Base-by-base conservation (phyloP, 78 protist species). In the Anaeramoeba flamelloides region DNA sequence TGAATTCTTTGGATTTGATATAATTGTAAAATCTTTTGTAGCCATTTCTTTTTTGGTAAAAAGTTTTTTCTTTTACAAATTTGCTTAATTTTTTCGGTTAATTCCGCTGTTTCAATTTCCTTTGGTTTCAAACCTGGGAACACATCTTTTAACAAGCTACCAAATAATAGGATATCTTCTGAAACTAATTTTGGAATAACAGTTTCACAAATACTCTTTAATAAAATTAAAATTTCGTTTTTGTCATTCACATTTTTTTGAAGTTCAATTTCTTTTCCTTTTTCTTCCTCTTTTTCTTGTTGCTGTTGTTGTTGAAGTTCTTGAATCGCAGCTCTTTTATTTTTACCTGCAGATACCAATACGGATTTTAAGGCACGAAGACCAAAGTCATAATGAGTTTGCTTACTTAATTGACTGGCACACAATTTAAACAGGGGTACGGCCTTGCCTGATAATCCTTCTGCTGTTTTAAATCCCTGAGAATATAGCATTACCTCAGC, bases 361-460 rank as follows among this genome's bases (percentile, higher is more conserved):
- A 91, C 92, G 2, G 92, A 84, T 79, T 90, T 91, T 85, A 91
- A 89, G 40, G 97, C 94, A 33, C 97, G 89, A 8, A 93, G 86
- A 1, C 94, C 94, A 94, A 94, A 93, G 53, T 93, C 95, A 81
- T 91, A 91, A 86, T 91, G 94, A 31, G 78, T 83, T 78, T 89
- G 93, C 75, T 87, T 82, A 34, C 89, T 83, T n/a, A 93, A 90
- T 75, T 93, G 97, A 76, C 90, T 94, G 38, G 78, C 65, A 85
- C 97, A 94, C 36, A 94, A 88, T 33, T 84, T 36, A 90, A 95
- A 97, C 40, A 98, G 86, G 31, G 96, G 94, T 39, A 95, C 98
- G 65, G 92, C 81, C 85, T 93, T 94, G 38, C 86, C 75, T 12
- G 98, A 84, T 34, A 97, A 79, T 38, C 1, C 26, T 75, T 91